A percentile compares a stretch with the other conserved stretches of the same genome.
Conservation (phyloP, 306 rosid species). For the Crataegus laevigata region DNA sequence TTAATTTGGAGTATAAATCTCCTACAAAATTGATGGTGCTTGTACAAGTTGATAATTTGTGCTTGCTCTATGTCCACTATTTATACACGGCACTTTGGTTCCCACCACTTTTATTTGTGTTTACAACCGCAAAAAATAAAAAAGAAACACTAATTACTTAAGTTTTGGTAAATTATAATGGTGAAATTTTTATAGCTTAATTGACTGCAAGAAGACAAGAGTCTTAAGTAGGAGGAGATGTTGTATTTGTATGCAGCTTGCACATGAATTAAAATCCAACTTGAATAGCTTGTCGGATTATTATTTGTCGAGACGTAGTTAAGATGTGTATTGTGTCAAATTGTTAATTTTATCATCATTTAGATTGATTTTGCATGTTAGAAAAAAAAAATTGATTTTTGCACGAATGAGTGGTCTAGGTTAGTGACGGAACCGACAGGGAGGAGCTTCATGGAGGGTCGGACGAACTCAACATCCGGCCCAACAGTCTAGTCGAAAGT, state of each 20-base stretch:
- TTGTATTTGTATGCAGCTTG: too few relatives aligned
- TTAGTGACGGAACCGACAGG: not conserved
- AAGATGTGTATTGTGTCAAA: too few relatives aligned
- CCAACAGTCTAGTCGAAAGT: not conserved
- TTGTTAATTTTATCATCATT: too few relatives aligned
- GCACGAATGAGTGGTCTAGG: too few relatives aligned
- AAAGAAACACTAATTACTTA: not conserved
- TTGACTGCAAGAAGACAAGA: too few relatives aligned
- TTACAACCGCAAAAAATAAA: not conserved
- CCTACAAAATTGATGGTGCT: not conserved
- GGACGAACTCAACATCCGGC: not conserved
- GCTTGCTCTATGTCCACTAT: not conserved
- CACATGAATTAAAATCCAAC: not conserved
- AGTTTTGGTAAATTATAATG: not conserved
- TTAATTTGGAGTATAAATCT: not conserved
- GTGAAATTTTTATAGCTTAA: not conserved
- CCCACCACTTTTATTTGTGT: not conserved
- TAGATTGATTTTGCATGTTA: not conserved
- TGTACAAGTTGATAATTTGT: not conserved
- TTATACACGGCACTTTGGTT: not conserved
- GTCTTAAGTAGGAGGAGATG: not conserved
- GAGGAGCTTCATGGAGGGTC: not conserved
- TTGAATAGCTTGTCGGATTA: not conserved
- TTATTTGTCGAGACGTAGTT: too few relatives aligned
- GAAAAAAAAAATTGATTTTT: too few relatives aligned